Evolutionary conservation across 1,284 basidiomycete species (phyloP).

Genomic region (Ustilago crameri): DNA sequence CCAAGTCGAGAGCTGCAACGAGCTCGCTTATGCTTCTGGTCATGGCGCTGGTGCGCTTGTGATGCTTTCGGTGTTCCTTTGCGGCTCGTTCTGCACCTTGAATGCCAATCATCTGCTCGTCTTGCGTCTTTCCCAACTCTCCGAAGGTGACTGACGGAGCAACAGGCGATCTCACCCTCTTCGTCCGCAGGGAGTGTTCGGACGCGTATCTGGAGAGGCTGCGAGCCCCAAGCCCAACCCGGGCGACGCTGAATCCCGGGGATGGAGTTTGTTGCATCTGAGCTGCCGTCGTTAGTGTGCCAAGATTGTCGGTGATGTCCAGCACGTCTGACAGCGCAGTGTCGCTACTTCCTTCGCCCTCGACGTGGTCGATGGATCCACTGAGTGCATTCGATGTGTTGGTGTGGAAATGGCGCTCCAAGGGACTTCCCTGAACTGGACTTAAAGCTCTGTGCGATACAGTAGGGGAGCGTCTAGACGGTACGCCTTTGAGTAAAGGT

Average conservation of each 20-base stretch:
- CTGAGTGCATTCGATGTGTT: background rate
- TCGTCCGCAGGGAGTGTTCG: constrained; percentile 6
- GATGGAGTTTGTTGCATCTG: constrained; percentile 2
- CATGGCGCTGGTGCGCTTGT: constrained; percentile 30
- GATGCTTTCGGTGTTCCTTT: background rate
- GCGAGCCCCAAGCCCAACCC: constrained; percentile 24
- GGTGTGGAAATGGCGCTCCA: background rate
- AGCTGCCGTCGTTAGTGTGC: constrained; percentile 8
- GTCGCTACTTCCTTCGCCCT: constrained; percentile 26
- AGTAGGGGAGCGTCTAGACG: background rate
- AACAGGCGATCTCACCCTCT: background rate
- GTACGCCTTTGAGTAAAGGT: background rate
- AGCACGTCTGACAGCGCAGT: constrained; percentile 36
- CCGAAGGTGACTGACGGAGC: too few relatives aligned
- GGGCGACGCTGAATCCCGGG: constrained; percentile 6
- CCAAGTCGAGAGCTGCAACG: constrained; percentile 38
- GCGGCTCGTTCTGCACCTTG: background rate
- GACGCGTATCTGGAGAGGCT: constrained; percentile 5
- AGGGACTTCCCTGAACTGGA: constrained; percentile 3
- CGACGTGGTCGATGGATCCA: background rate
- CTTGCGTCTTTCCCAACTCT: background rate
- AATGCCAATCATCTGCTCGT: constrained; percentile 2
- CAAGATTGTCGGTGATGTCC: constrained; percentile 21
- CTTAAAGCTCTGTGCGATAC: background rate
- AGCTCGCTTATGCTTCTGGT: constrained; percentile 43